A percentile compares a stretch with the other conserved stretches of the same genome.
Conservation (phyloP, 257 asterid species). For the Nicotiana noctiflora region DNA sequence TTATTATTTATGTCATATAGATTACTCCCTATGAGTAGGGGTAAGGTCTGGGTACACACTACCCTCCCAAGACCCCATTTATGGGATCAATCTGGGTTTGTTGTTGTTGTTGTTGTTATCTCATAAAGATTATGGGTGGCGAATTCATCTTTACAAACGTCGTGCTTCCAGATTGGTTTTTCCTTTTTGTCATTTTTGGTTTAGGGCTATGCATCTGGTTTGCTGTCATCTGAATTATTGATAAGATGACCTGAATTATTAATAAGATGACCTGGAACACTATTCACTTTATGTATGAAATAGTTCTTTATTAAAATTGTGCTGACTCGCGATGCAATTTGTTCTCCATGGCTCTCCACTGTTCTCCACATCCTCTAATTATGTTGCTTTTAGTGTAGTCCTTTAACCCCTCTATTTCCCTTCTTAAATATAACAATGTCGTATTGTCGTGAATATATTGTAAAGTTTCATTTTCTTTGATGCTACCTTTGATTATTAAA, state of each 20-base stretch:
- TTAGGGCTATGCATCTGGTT: neutral
- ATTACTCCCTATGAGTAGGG: neutral
- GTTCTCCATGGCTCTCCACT: neutral
- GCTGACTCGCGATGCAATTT: neutral
- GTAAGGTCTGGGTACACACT: no score
- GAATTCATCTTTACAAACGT: neutral
- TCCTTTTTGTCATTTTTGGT: neutral
- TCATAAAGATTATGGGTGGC: neutral
- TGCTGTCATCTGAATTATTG: neutral
- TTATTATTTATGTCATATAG: neutral
- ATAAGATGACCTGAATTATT: neutral
- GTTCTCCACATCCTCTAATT: neutral
- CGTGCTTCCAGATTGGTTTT: neutral
- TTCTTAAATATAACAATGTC: neutral
- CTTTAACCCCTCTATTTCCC: neutral
- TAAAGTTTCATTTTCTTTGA: neutral
- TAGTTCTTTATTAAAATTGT: neutral
- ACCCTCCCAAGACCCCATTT: no score
- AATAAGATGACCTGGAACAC: neutral
- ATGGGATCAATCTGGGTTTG: no score
- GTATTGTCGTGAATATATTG: neutral
- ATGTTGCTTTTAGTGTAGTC: neutral
- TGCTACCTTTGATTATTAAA: conserved; percentile 1
- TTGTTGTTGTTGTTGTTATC: neutral
- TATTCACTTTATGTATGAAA: neutral